phyloP scores from a whole-genome alignment of 73 alveolate genomes.

The Blepharisma stoltei region DNA sequence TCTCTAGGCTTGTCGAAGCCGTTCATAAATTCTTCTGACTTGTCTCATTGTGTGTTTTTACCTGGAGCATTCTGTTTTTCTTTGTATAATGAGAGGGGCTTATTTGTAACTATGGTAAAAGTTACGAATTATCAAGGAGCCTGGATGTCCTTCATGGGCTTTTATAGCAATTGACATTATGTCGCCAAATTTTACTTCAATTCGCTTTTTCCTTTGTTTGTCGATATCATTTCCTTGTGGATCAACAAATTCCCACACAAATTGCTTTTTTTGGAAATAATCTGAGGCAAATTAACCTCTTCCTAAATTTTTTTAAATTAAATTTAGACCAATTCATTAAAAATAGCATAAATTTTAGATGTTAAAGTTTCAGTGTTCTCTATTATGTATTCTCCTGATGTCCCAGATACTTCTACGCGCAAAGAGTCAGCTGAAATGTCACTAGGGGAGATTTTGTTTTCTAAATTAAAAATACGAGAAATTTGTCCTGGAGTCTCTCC shows the following conservation, averaged over 20 bases:
- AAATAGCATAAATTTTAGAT: too few relatives aligned
- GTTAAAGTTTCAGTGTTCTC: background rate
- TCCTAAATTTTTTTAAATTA: too few relatives aligned
- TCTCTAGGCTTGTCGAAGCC: slow-evolving; percentile 25
- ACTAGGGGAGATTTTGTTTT: slow-evolving; percentile 14
- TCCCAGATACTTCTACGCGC: background rate
- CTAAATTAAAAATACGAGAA: background rate
- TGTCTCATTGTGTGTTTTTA: slow-evolving; percentile 28
- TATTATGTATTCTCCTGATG: background rate
- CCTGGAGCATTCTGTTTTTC: slow-evolving; percentile 31
- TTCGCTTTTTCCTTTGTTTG: slow-evolving; percentile 15
- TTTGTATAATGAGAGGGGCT: slow-evolving; percentile 7
- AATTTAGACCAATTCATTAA: too few relatives aligned
- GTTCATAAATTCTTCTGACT: slow-evolving; percentile 7
- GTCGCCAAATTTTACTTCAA: slow-evolving; percentile 26
- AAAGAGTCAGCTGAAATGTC: slow-evolving; percentile 16
- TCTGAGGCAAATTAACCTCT: too few relatives aligned
- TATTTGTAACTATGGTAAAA: background rate
- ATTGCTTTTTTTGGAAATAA: slow-evolving; percentile 27
- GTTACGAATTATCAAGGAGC: background rate
- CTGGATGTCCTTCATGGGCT: slow-evolving; percentile 22
- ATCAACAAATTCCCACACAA: slow-evolving; percentile 12
- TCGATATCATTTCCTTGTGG: background rate
- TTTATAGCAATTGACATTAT: background rate
- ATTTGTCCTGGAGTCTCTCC: background rate